Conservation (phyloP, 306 rosid species). For the Cicer cuneatum region DNA sequence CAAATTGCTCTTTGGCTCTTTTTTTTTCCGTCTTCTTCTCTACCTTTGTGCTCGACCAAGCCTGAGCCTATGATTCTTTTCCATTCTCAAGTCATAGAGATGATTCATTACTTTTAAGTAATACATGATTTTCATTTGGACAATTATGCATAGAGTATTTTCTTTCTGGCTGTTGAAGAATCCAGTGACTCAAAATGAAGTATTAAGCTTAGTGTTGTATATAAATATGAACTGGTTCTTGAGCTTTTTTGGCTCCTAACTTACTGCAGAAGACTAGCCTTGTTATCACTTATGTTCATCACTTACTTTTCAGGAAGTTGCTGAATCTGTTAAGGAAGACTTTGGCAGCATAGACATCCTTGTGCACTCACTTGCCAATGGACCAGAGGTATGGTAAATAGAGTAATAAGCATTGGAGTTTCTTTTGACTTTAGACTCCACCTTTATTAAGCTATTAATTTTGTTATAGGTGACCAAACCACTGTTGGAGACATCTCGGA, state of each 20-base stretch:
- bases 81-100: slow-evolving; percentile 6
- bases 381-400: slow-evolving; percentile 84
- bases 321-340: slow-evolving; percentile 85
- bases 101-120: slow-evolving; percentile 10
- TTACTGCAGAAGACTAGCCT: background rate
- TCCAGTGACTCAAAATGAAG: background rate
- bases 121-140: slow-evolving; percentile 27
- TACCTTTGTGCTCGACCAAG: background rate
- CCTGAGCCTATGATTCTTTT: slow-evolving; percentile 4
- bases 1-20: background rate
- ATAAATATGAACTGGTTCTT: slow-evolving; percentile 4
- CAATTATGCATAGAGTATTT: slow-evolving; percentile 22
- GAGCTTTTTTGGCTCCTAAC: background rate
- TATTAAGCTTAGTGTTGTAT: slow-evolving; percentile 2
- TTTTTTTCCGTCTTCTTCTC: no score
- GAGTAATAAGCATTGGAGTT: slow-evolving; percentile 5
- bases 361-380: slow-evolving; percentile 99
- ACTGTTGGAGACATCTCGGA: slow-evolving; percentile 92
- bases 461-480: slow-evolving; percentile 81
- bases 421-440: slow-evolving; percentile 19
- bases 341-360: slow-evolving; percentile 97
- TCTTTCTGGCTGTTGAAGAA: slow-evolving; percentile 8
- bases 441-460: slow-evolving; percentile 32
- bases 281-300: slow-evolving; percentile 24
- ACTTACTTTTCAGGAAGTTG: slow-evolving; percentile 77